These are phyloP conservation scores for Trichoderma sp. DNA, from an alignment of 2,329 filamentous ascomycete genomes.

Conservation along the genomic window DNA sequence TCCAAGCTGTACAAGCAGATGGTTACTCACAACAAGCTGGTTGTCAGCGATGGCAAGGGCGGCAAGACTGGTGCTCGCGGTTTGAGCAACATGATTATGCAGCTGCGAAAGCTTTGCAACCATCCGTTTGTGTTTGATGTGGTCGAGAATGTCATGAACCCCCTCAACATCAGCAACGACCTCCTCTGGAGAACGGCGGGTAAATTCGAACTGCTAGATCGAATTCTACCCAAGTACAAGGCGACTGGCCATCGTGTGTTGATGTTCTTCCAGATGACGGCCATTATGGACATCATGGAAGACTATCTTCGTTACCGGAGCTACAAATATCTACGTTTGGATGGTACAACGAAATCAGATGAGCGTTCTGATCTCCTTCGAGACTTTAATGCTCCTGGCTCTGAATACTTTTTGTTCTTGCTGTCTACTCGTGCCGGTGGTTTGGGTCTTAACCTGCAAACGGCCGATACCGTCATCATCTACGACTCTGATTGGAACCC, in stretches of 20 bases:
- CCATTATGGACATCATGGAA: constrained; percentile 99
- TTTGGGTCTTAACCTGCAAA: constrained; percentile 94
- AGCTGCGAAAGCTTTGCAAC: constrained; percentile 96
- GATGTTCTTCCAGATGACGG: constrained; percentile 99
- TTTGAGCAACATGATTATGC: constrained; percentile 99
- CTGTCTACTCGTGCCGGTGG: constrained; percentile 98
- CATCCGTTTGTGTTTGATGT: constrained; percentile 98
- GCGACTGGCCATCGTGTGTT: constrained; percentile 88
- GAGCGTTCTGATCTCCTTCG: constrained; percentile 89
- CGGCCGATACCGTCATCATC: constrained; percentile 97
- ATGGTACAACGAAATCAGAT: constrained; percentile 96
- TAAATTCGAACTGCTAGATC: constrained; percentile 94
- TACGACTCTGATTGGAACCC: constrained; percentile 99
- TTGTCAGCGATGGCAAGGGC: constrained; percentile 91
- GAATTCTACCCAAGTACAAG: constrained; percentile 89
- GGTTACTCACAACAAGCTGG: constrained; percentile 90
- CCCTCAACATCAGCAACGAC: constrained; percentile 82
- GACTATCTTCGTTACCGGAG: constrained; percentile 86
- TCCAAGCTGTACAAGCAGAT: constrained; percentile 96
- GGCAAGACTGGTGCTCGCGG: constrained; percentile 92
- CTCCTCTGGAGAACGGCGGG: constrained; percentile 91
- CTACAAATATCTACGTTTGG: constrained; percentile 83
- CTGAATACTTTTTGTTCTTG: constrained; percentile 95
- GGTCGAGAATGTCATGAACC: constrained; percentile 98
- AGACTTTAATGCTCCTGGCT: constrained; percentile 85